These are phyloP conservation scores for Picochlorum sp. DNA, from an alignment of 139 green algal genomes.

Conservation along the genomic window DNA sequence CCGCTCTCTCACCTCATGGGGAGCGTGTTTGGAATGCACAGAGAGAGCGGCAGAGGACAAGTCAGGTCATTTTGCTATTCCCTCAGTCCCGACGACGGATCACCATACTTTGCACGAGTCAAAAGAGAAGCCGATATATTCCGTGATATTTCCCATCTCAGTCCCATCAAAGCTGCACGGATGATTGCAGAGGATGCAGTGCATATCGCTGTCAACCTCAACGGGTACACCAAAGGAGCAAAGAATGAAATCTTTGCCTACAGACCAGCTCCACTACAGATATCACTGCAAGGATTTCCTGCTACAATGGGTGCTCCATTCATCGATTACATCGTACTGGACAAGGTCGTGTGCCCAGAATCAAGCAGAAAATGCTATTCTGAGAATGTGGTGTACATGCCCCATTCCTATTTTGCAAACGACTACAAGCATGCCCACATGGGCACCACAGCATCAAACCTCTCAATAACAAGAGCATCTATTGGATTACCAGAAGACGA, in stretches of 20 bases:
- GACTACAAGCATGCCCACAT: constrained; percentile 71
- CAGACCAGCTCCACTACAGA: constrained; percentile 71
- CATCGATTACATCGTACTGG: constrained; percentile 77
- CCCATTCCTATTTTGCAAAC: constrained; percentile 91
- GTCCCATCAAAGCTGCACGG: constrained; percentile 43
- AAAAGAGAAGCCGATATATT: constrained; percentile 71
- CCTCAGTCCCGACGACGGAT: constrained; percentile 60
- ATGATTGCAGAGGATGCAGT: constrained; percentile 59
- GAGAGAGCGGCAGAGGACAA: constrained; percentile 30
- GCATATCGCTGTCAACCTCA: constrained; percentile 80
- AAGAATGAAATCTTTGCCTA: constrained; percentile 90
- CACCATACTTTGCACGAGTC: constrained; percentile 67
- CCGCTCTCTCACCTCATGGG: constrained; percentile 86
- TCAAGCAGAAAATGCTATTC: constrained; percentile 64
- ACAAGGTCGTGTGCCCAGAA: constrained; percentile 56
- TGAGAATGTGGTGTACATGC: constrained; percentile 75
- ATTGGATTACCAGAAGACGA: constrained; percentile 67
- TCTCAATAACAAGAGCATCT: constrained; percentile 18
- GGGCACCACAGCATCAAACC: constrained; percentile 39
- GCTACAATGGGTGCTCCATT: constrained; percentile 71
- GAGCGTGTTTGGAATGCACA: constrained; percentile 78
- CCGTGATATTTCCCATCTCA: constrained; percentile 54
- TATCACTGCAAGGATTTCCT: constrained; percentile 84
- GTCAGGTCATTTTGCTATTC: constrained; percentile 84
- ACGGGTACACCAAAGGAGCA: constrained; percentile 90